Base-by-base conservation (phyloP, 306 rosid genomes). In the Quercus engelmannii region DNA sequence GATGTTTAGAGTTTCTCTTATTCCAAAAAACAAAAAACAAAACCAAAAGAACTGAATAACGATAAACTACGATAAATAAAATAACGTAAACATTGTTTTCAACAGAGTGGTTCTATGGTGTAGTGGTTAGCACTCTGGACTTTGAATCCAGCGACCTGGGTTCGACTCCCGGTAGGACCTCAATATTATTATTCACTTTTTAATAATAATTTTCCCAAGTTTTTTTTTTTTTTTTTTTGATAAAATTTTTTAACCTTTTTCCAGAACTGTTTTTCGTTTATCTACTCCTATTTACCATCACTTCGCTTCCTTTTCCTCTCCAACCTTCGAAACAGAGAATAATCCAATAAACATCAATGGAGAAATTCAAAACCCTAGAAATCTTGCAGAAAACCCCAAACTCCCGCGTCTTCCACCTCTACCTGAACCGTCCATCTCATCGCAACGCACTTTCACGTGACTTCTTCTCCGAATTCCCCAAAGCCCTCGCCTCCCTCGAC, bases 131-230 rank as follows among this genome's bases (percentile, higher is more conserved):
- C 91, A 87, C 90, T 91, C 90, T 86, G 89, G 94, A 90, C 92
- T 88, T 90, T 90, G 94, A 90, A 88, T 90, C 92, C 92, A 86
- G 90, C 92, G 92, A 88, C 94, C 92, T 90, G 90, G 89, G 92
- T 90, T 90, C 92, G 90, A 88, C 94, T 91, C 93, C 90, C 93
- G 95, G 89, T 91, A 84, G 91, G 92, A 91, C 95, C 95, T 91
- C 1, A 41, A 8, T 2, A 2, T 0, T 41, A 8, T 2, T n/a
- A 4, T 1, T 25, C 9, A 0, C 10, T 1, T 4, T 26, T 38
- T n/a, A 55, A 52, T 41, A 41, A 41, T 41, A 41, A 30, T 55
- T 55, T 31, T 68, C 17, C 28, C 7, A 0, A 8, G 11, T 0
- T 41, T 41, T 41, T 41, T 41, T 41, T 41, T 33, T 33, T 33